Evolutionary conservation across 1,284 basidiomycete genomes (phyloP).

Genomic region (Boletellus deceptivus): DNA sequence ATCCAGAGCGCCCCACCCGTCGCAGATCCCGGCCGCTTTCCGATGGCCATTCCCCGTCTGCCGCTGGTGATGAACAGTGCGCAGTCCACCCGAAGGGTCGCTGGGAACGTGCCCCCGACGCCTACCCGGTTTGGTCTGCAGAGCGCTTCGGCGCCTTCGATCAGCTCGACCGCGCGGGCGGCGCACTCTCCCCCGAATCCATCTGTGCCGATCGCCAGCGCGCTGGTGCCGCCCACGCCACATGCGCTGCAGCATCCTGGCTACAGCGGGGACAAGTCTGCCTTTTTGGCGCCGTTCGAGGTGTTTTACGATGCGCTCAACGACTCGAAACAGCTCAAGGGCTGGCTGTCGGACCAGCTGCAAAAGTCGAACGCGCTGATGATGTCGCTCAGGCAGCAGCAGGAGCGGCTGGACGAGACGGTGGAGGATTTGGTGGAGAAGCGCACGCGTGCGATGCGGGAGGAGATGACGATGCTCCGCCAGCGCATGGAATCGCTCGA

Average conservation of each 20-base stretch:
- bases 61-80: slow-evolving; percentile 49
- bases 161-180: slow-evolving; percentile 23
- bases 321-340: slow-evolving; percentile 70
- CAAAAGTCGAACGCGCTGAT: slow-evolving; percentile 57
- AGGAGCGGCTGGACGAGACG: slow-evolving; percentile 57
- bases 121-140: slow-evolving; percentile 62
- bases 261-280: slow-evolving; percentile 61
- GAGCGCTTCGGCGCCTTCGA: slow-evolving; percentile 28
- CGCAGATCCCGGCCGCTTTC: slow-evolving; percentile 44
- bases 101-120: slow-evolving; percentile 65
- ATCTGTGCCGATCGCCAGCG: slow-evolving; percentile 58
- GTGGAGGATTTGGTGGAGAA: slow-evolving; percentile 59
- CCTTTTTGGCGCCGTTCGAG: slow-evolving; percentile 76
- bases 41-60: slow-evolving; percentile 66
- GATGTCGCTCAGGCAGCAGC: slow-evolving; percentile 47
- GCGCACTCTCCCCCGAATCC: slow-evolving; percentile 50
- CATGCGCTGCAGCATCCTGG: slow-evolving; percentile 56
- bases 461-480: slow-evolving; percentile 55
- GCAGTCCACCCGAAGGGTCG: slow-evolving; percentile 46
- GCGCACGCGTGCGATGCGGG: slow-evolving; percentile 49
- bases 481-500: slow-evolving; percentile 58
- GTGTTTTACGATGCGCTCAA: slow-evolving; percentile 75
- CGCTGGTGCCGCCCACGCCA: slow-evolving; percentile 65
- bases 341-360: slow-evolving; percentile 69
- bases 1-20: slow-evolving; percentile 75